Percentiles rank a stretch among this genome's conserved stretches.
Conservation (phyloP, 352 stramenopile genomes). For the Pseudoperonospora humuli region DNA sequence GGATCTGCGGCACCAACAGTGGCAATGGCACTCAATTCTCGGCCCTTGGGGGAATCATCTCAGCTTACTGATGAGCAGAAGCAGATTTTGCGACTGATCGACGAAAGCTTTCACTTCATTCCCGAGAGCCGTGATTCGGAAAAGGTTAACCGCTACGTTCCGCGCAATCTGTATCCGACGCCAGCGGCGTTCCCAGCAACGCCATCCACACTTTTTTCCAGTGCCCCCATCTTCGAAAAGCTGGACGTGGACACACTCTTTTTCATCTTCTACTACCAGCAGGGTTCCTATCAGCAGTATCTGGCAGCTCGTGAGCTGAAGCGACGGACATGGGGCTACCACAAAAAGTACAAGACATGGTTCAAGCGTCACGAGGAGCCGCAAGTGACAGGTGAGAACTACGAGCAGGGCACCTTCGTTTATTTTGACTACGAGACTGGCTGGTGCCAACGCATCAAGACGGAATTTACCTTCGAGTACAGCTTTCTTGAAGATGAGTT, state of each 20-base stretch:
- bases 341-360: constrained; percentile 99
- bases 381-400: constrained; percentile 94
- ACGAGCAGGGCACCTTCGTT: constrained; percentile 99
- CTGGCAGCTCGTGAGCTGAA: constrained; percentile 97
- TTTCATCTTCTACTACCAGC: constrained; percentile 99
- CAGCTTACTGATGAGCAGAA: constrained; percentile 73
- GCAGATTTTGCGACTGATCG: constrained; percentile 71
- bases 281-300: constrained; percentile 99
- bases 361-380: constrained; percentile 98
- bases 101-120: constrained; percentile 89
- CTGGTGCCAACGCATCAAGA: constrained; percentile 98
- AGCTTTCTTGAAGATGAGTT: constrained; percentile 93
- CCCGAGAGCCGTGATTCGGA: constrained; percentile 87
- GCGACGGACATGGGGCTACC: constrained; percentile 97
- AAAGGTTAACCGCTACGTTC: constrained; percentile 88
- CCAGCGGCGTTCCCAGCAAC: constrained; percentile 85
- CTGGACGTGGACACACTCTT: constrained; percentile 97
- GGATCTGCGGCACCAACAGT: constrained; percentile 12
- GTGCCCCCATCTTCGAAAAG: constrained; percentile 94
- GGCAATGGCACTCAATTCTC: constrained; percentile 10
- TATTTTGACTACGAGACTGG: constrained; percentile 99
- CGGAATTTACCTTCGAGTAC: constrained; percentile 99
- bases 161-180: constrained; percentile 92
- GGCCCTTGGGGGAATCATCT: constrained; percentile 32
- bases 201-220: constrained; percentile 90